Evolutionary conservation across 2,329 filamentous ascomycete species (phyloP).

Genomic region (Chrysoporthe puriensis): DNA sequence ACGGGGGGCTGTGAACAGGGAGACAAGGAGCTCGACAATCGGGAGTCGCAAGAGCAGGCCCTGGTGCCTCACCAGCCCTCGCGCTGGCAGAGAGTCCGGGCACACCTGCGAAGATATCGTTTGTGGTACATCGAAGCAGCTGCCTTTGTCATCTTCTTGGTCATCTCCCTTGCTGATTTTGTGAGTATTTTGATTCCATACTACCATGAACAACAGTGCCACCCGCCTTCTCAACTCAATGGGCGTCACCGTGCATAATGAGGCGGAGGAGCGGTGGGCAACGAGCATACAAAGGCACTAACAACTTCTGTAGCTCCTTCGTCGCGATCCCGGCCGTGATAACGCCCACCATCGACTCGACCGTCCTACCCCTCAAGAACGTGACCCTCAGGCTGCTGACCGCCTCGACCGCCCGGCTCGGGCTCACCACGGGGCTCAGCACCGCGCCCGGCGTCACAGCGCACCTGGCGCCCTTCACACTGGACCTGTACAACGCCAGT

Average conservation of each 20-base stretch:
- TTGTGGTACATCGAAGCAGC: background rate
- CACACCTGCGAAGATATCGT: background rate
- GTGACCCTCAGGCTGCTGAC: conserved; percentile 42
- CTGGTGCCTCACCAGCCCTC: background rate
- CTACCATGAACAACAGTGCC: background rate
- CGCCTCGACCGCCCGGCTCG: conserved; percentile 40
- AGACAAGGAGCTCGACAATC: background rate
- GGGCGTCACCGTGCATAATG: background rate
- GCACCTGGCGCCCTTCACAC: conserved; percentile 38
- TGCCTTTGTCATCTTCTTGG: conserved; percentile 45
- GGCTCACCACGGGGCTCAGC: conserved; percentile 42
- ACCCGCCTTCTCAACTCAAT: background rate
- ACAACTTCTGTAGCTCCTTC: conserved; percentile 42
- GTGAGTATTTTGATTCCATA: conserved; percentile 37
- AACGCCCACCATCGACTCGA: conserved; percentile 47
- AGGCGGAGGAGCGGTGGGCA: background rate
- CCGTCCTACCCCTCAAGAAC: conserved; percentile 43
- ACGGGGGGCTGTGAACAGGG: background rate
- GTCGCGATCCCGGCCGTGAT: conserved; percentile 52
- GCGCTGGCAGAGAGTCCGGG: background rate
- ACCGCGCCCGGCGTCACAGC: conserved; percentile 44
- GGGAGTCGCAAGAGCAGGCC: background rate
- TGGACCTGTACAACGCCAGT: conserved; percentile 45
- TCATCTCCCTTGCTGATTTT: conserved; percentile 51
- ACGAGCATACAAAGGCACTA: background rate